A percentile compares a stretch with the other conserved stretches of the same genome.
Conservation (phyloP, 305 asterid species). For the Solanum chacoense region DNA sequence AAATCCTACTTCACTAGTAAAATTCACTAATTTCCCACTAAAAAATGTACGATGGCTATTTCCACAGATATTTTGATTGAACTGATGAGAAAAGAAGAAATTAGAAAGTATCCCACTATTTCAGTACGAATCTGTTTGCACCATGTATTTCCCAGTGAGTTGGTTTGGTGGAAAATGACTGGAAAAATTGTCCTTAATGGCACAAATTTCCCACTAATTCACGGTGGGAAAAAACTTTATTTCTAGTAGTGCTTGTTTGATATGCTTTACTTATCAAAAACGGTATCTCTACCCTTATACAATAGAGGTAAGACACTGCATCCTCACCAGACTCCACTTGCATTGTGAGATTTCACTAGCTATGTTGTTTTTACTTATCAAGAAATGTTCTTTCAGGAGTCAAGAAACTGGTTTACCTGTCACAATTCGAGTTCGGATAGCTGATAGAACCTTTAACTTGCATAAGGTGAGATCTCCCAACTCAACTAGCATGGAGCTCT, state of each 20-base stretch:
- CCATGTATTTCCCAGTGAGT: background rate
- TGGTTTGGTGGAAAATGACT: background rate
- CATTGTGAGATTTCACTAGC: background rate
- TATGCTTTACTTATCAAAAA: background rate
- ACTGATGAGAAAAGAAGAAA: background rate
- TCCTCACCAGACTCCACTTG: background rate
- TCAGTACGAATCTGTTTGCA: background rate
- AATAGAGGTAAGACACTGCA: background rate
- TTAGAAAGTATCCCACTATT: background rate
- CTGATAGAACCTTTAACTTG: conserved; percentile 43
- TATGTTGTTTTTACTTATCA: background rate
- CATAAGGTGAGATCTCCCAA: conserved; percentile 40
- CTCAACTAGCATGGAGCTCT: background rate
- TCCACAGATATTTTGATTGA: background rate
- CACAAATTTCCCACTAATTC: background rate
- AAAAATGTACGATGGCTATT: background rate
- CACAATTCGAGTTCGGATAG: conserved; percentile 40
- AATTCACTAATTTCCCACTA: background rate
- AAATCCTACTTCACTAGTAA: background rate
- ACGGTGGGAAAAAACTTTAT: background rate
- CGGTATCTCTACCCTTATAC: background rate
- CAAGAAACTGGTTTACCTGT: conserved; percentile 67
- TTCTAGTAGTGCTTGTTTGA: background rate
- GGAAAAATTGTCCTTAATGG: background rate
- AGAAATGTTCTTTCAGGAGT: conserved; percentile 34